Conservation (phyloP, 2,329 filamentous ascomycete genomes). For the Pseudopyrenochaeta lycopersici region DNA sequence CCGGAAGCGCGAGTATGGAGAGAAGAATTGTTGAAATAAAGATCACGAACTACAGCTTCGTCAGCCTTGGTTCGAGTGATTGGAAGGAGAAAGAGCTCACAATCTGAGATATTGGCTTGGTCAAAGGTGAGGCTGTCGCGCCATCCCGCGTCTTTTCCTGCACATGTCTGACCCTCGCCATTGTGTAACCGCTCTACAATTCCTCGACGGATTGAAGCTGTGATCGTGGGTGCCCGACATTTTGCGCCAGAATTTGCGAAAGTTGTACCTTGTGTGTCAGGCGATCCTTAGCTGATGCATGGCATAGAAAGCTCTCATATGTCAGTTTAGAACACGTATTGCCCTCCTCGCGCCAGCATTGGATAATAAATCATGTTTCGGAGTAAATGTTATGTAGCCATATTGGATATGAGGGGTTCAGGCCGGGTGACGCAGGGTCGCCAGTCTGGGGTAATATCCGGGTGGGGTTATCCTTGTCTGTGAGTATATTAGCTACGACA, state of each 20-base stretch:
- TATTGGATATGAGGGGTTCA: slow-evolving; percentile 5
- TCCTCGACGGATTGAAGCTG: background rate
- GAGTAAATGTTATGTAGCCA: background rate
- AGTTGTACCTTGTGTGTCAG: no score
- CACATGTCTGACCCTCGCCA: slow-evolving; percentile 5
- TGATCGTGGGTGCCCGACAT: background rate
- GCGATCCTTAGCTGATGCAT: background rate
- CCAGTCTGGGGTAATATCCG: slow-evolving; percentile 6
- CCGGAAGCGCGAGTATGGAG: slow-evolving; percentile 9
- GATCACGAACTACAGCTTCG: background rate
- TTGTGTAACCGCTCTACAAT: background rate
- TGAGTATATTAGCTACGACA: slow-evolving; percentile 1
- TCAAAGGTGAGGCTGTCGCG: background rate
- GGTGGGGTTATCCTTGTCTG: background rate
- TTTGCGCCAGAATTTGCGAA: background rate
- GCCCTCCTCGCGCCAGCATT: background rate
- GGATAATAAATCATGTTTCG: background rate
- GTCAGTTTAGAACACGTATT: background rate
- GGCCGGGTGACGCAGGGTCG: slow-evolving; percentile 1
- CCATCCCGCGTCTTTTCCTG: background rate
- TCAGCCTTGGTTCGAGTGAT: background rate
- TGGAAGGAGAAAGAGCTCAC: background rate
- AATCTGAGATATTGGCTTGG: background rate
- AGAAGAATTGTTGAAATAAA: background rate
- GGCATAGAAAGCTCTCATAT: background rate